Evolutionary conservation across 257 asterid species (phyloP).

Genomic region (Solanum chiquidenum): DNA sequence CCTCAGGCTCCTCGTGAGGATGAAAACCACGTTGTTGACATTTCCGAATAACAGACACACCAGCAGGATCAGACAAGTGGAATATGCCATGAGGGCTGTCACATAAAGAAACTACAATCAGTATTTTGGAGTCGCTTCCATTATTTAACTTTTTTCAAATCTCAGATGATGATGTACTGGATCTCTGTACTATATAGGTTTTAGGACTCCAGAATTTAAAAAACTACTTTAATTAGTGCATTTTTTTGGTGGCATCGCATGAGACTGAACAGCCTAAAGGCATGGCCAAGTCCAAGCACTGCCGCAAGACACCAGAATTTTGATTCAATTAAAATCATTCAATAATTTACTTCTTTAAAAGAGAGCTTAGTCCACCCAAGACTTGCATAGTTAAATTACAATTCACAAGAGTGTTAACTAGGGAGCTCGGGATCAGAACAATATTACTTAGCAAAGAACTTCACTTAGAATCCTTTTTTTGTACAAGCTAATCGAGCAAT

Average conservation of each 20-base stretch:
- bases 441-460: background rate
- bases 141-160: background rate
- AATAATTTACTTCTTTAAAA: background rate
- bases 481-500: background rate
- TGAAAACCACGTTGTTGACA: slow-evolving; percentile 92
- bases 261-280: background rate
- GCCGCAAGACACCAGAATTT: background rate
- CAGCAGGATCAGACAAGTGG: slow-evolving; percentile 91
- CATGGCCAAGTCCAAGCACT: background rate
- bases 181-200: background rate
- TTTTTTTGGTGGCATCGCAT: background rate
- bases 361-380: background rate
- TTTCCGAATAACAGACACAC: slow-evolving; percentile 58
- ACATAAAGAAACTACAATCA: background rate
- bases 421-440: background rate
- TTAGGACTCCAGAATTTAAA: background rate
- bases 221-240: background rate
- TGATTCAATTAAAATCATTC: background rate
- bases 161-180: background rate
- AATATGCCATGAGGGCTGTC: slow-evolving; percentile 94
- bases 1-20: slow-evolving; percentile 93
- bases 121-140: background rate
- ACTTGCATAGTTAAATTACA: background rate
- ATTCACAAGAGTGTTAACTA: background rate
- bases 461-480: background rate